phyloP scores from a whole-genome alignment of 2,329 filamentous ascomycete genomes.

The Sclerotinia glacialis region DNA sequence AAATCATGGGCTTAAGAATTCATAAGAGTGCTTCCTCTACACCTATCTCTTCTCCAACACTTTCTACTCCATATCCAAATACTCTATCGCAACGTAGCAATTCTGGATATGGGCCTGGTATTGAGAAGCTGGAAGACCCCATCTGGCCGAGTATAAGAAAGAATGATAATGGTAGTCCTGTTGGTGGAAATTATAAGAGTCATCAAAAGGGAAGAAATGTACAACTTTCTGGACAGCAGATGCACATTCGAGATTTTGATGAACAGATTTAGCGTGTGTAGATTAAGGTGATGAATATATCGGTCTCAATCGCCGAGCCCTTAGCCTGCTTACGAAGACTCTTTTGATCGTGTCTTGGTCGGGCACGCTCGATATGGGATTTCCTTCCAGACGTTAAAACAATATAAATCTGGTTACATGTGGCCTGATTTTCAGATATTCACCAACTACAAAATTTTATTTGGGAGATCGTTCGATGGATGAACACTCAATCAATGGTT shows the following conservation, averaged over 20 bases:
- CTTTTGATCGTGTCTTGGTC: too few relatives aligned
- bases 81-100: neutral
- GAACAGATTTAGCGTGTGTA: neutral
- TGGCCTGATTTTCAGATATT: too few relatives aligned
- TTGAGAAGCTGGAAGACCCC: constrained; percentile 10
- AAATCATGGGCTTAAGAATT: constrained; percentile 10
- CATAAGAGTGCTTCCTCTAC: constrained; percentile 7
- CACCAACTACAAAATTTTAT: neutral
- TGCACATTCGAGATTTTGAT: constrained; percentile 18
- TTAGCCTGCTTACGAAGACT: neutral
- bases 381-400: too few relatives aligned
- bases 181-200: neutral
- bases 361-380: too few relatives aligned
- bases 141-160: neutral
- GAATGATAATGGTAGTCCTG: neutral
- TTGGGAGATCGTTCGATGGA: neutral
- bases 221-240: neutral
- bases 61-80: neutral
- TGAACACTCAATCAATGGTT: constrained; percentile 3
- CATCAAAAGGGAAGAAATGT: constrained; percentile 2
- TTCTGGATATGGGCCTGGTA: constrained; percentile 6
- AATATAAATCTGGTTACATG: too few relatives aligned
- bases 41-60: neutral
- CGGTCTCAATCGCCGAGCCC: too few relatives aligned
- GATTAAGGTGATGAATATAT: too few relatives aligned